Conservation (phyloP, 768 basidiomycete species). For the Pulveroboletus ravenelii region DNA sequence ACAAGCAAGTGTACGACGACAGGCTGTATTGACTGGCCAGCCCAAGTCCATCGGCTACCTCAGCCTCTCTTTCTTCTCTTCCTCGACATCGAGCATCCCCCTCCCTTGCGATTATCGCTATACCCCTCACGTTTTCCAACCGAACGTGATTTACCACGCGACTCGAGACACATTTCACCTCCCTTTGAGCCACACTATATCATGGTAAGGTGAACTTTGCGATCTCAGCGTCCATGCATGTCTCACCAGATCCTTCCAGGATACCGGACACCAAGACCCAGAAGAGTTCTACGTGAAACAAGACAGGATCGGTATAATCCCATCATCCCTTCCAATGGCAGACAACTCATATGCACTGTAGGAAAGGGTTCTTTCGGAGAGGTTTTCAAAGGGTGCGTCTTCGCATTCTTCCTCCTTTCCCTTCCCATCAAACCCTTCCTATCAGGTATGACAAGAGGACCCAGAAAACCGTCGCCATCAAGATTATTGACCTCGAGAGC, state of each 20-base stretch:
- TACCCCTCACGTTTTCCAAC: slow-evolving; percentile 1
- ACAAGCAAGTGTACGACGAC: slow-evolving; percentile 18
- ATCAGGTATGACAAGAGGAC: slow-evolving; percentile 88
- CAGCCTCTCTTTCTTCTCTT: slow-evolving; percentile 1
- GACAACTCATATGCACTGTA: slow-evolving; percentile 31
- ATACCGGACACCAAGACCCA: slow-evolving; percentile 76
- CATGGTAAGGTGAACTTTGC: slow-evolving; percentile 19
- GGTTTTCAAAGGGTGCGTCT: slow-evolving; percentile 90
- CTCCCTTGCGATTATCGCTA: slow-evolving; percentile 1
- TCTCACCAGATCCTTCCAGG: slow-evolving; percentile 37
- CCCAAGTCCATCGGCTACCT: slow-evolving; percentile 11
- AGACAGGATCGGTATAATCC: slow-evolving; percentile 82
- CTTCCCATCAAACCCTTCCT: background rate
- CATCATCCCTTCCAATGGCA: slow-evolving; percentile 7
- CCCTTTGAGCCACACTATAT: background rate
- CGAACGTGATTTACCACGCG: slow-evolving; percentile 11
- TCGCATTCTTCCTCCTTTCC: slow-evolving; percentile 5
- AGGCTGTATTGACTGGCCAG: slow-evolving; percentile 3
- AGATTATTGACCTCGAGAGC: slow-evolving; percentile 98
- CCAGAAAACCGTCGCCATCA: slow-evolving; percentile 96
- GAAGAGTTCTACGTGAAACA: slow-evolving; percentile 97
- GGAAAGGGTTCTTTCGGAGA: slow-evolving; percentile 99
- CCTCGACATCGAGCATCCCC: slow-evolving; percentile 5
- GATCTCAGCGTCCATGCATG: background rate
- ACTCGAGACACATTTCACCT: background rate